Conservation (phyloP, 2,329 filamentous ascomycete species). For the Sarocladium brachiariae region DNA sequence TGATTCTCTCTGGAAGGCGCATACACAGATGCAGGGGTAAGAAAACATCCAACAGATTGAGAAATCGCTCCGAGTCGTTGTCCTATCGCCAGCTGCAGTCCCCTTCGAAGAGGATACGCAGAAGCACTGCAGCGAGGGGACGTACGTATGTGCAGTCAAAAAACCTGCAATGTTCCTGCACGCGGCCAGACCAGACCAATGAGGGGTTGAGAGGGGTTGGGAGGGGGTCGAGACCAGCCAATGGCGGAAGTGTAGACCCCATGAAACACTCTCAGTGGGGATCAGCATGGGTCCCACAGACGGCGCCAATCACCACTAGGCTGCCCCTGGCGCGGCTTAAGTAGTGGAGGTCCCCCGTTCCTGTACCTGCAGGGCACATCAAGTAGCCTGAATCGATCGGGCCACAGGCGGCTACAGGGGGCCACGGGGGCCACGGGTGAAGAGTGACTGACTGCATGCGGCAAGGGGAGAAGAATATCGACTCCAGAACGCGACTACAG, state of each 20-base stretch:
- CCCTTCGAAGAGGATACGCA: neutral
- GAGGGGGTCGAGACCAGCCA: neutral
- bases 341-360: neutral
- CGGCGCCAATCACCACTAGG: neutral
- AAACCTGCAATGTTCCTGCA: no score
- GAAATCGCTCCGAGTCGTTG: constrained; percentile 6
- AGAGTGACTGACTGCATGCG: neutral
- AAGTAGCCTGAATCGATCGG: constrained; percentile 6
- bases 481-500: neutral
- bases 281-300: neutral
- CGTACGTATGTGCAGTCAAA: no score
- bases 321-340: constrained; percentile 1
- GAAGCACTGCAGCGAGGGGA: no score
- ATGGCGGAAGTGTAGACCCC: neutral
- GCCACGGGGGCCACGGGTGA: neutral
- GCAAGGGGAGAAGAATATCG: neutral
- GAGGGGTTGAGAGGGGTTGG: neutral
- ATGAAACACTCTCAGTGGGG: constrained; percentile 6
- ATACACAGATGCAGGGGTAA: no score
- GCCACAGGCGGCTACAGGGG: no score
- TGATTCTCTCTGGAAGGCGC: no score
- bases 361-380: neutral
- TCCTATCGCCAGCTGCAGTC: no score
- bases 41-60: neutral
- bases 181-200: neutral